A percentile compares a stretch with the other conserved stretches of the same genome.
Conservation (phyloP, 805 yeast species). For the Zygoascus biomembranicola region DNA sequence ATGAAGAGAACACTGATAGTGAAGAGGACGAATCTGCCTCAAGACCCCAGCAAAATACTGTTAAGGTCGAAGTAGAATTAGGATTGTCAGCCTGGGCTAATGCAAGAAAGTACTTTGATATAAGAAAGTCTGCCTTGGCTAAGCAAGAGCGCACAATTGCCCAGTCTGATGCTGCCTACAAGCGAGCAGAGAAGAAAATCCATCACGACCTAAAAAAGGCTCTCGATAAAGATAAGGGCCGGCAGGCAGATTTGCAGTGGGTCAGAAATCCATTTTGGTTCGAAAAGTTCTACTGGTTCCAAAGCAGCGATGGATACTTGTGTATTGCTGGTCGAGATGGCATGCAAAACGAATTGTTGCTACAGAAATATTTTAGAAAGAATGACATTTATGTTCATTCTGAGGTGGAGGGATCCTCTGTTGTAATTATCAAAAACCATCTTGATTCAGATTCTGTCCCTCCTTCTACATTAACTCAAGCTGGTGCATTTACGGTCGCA, state of each 20-base stretch:
- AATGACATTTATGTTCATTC: conserved; percentile 67
- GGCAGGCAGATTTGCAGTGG: conserved; percentile 39
- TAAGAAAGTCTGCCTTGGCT: conserved; percentile 63
- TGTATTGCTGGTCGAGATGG: conserved; percentile 82
- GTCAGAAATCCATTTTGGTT: conserved; percentile 78
- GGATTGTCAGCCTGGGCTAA: conserved; percentile 77
- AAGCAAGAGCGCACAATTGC: conserved; percentile 77
- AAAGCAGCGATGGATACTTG: conserved; percentile 81
- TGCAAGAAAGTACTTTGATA: conserved; percentile 71
- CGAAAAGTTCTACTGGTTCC: conserved; percentile 91
- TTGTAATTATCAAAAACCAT: conserved; percentile 78
- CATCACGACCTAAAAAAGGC: conserved; percentile 56
- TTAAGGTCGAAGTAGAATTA: conserved; percentile 60
- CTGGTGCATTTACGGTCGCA: conserved; percentile 76
- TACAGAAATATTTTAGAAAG: conserved; percentile 64
- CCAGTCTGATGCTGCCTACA: conserved; percentile 68
- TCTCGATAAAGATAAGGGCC: conserved; percentile 48
- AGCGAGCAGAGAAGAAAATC: conserved; percentile 73
- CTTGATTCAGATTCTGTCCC: conserved; percentile 51
- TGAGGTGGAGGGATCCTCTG: conserved; percentile 64
- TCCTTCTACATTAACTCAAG: conserved; percentile 82
- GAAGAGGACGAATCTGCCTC: conserved; percentile 26
- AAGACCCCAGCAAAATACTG: conserved; percentile 4
- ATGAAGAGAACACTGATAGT: conserved; percentile 24
- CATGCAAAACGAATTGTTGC: conserved; percentile 70